Conservation (phyloP, 2,329 filamentous ascomycete species). For the Gnomoniopsis smithogilvyi region DNA sequence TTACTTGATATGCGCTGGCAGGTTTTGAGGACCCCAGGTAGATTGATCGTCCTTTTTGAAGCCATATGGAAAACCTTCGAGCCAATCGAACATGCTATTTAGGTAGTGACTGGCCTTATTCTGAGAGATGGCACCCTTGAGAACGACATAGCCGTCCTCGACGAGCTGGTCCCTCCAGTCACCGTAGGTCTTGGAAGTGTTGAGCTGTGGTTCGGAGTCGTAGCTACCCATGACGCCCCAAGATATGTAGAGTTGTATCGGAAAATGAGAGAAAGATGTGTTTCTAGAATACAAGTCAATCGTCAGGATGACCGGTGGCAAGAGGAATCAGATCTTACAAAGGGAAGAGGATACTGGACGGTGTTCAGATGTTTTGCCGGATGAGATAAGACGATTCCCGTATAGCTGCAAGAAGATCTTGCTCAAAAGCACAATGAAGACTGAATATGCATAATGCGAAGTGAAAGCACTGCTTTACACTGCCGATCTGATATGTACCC, state of each 20-base stretch:
- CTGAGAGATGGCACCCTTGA: not conserved
- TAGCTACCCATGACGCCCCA: not conserved
- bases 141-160: conserved; percentile 1
- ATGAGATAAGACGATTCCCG: not conserved
- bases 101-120: not conserved
- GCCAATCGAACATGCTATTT: conserved; percentile 4
- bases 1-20: conserved; percentile 3
- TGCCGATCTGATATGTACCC: too few relatives aligned
- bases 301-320: not conserved
- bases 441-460: too few relatives aligned
- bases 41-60: conserved; percentile 2
- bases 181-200: not conserved
- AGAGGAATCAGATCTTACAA: not conserved
- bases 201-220: not conserved
- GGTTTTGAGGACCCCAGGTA: conserved; percentile 4
- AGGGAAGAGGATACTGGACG: not conserved
- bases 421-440: not conserved
- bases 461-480: too few relatives aligned
- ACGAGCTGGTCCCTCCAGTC: conserved; percentile 7
- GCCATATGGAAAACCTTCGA: conserved; percentile 3
- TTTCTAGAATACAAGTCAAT: not conserved
- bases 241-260: not conserved
- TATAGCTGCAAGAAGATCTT: not conserved
- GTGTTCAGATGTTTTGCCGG: not conserved
- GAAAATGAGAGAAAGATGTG: not conserved